Evolutionary conservation across 2,329 filamentous ascomycete species (phyloP).

Genomic region (Fusarium sp.): DNA sequence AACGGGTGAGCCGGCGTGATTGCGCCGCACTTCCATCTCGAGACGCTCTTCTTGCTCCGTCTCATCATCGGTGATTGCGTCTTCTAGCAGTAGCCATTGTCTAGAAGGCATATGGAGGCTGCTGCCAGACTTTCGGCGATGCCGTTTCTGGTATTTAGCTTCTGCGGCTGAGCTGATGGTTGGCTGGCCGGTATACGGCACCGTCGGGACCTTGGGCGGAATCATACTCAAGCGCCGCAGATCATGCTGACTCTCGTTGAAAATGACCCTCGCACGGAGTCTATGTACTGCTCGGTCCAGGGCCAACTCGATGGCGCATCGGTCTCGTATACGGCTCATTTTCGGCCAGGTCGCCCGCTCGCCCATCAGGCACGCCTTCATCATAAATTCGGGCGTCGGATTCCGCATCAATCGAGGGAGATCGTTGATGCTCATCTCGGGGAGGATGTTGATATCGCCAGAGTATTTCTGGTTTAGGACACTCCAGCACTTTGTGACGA

Average conservation of each 20-base stretch:
- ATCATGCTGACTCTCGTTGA: slow-evolving; percentile 76
- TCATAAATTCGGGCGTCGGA: slow-evolving; percentile 89
- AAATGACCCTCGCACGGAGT: slow-evolving; percentile 78
- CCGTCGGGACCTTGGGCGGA: slow-evolving; percentile 39
- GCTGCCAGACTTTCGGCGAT: slow-evolving; percentile 67
- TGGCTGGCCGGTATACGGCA: slow-evolving; percentile 29
- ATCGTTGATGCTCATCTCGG: slow-evolving; percentile 81
- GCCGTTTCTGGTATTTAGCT: slow-evolving; percentile 53
- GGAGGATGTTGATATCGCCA: slow-evolving; percentile 94
- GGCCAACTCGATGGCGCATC: slow-evolving; percentile 90
- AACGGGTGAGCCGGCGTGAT: slow-evolving; percentile 44
- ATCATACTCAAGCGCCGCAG: slow-evolving; percentile 63
- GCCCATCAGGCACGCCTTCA: slow-evolving; percentile 81
- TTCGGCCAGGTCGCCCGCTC: slow-evolving; percentile 95
- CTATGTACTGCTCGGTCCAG: slow-evolving; percentile 82
- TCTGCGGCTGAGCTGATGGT: slow-evolving; percentile 42
- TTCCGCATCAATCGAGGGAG: slow-evolving; percentile 86
- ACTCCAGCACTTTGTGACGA: slow-evolving; percentile 83
- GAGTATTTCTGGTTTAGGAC: slow-evolving; percentile 93
- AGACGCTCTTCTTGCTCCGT: slow-evolving; percentile 62
- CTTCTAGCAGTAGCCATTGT: slow-evolving; percentile 56
- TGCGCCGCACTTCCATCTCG: slow-evolving; percentile 58
- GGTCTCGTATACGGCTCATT: slow-evolving; percentile 86
- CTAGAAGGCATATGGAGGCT: slow-evolving; percentile 61
- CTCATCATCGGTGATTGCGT: slow-evolving; percentile 61